Conservation (phyloP, 2,329 filamentous ascomycete genomes). For the Ceratocystis smalleyi region DNA sequence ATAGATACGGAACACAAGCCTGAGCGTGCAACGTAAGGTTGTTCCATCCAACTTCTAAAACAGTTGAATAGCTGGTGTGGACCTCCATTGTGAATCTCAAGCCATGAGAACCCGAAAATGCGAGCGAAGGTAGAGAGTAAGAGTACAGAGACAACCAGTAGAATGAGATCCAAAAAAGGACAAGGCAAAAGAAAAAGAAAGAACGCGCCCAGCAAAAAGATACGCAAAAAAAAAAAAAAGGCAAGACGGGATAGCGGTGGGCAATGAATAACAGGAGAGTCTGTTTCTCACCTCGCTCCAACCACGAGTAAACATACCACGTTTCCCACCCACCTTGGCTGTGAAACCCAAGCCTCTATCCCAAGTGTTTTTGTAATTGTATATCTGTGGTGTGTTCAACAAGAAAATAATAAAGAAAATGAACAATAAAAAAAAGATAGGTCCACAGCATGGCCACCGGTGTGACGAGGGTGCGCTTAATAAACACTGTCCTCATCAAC, state of each 20-base stretch:
- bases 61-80: neutral
- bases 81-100: neutral
- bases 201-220: neutral
- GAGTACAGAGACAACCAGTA: neutral
- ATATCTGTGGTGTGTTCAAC: constrained; percentile 8
- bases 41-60: neutral
- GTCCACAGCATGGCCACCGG: neutral
- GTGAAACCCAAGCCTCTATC: constrained; percentile 2
- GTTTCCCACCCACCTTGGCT: neutral
- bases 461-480: constrained; percentile 35
- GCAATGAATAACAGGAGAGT: constrained; percentile 22
- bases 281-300: neutral
- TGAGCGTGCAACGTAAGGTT: neutral
- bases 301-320: constrained; percentile 9
- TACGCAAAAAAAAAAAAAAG: constrained; percentile 11
- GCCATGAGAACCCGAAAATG: neutral
- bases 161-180: neutral
- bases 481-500: constrained; percentile 59
- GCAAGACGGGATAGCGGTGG: constrained; percentile 16
- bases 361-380: constrained; percentile 1
- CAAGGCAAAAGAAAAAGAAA: neutral
- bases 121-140: neutral
- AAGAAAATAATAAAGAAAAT: constrained; percentile 18
- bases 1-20: neutral
- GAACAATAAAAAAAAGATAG: constrained; percentile 10